Percentiles rank a stretch among this genome's conserved stretches.
Conservation (phyloP, 176 grass and related monocot genomes). For the Eremochloa ophiuroides region DNA sequence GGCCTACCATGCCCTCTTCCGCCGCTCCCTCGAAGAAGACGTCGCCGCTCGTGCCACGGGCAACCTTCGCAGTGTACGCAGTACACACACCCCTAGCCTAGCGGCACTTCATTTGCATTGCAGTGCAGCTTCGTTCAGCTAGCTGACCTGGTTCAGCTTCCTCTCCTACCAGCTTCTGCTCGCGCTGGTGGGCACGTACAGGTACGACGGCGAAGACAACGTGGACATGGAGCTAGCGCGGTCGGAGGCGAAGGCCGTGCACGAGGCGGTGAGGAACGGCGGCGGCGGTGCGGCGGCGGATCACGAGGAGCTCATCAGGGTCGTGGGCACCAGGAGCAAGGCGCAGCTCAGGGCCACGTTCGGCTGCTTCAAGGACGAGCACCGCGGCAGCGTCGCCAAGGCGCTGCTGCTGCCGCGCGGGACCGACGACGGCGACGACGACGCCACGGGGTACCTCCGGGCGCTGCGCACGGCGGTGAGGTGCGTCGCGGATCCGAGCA, state of each 20-base stretch:
- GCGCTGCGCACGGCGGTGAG: slow-evolving; percentile 42
- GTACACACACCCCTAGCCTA: no score
- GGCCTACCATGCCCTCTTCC: slow-evolving; percentile 64
- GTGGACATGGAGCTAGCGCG: slow-evolving; percentile 41
- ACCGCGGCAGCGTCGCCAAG: slow-evolving; percentile 52
- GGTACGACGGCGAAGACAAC: slow-evolving; percentile 62
- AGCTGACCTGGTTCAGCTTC: background rate
- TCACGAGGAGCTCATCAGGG: slow-evolving; percentile 62
- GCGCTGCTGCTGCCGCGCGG: slow-evolving; percentile 49
- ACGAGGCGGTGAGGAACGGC: slow-evolving; percentile 32
- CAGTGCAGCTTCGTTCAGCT: no score
- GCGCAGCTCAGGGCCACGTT: slow-evolving; percentile 71
- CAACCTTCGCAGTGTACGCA: slow-evolving; percentile 57
- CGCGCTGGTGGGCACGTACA: slow-evolving; percentile 56
- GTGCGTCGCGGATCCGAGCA: slow-evolving; percentile 41
- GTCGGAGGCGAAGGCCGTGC: slow-evolving; percentile 58
- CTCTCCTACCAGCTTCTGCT: slow-evolving; percentile 47
- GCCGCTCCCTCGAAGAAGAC: slow-evolving; percentile 76
- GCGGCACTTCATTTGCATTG: no score
- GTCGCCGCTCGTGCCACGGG: slow-evolving; percentile 47
- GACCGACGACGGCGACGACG: no score
- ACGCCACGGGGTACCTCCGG: slow-evolving; percentile 39
- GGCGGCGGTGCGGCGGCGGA: background rate
- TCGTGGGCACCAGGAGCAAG: slow-evolving; percentile 78
- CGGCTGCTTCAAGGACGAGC: slow-evolving; percentile 53